Conservation (phyloP, 1,284 basidiomycete species). For the Leccinum subfulvum region DNA sequence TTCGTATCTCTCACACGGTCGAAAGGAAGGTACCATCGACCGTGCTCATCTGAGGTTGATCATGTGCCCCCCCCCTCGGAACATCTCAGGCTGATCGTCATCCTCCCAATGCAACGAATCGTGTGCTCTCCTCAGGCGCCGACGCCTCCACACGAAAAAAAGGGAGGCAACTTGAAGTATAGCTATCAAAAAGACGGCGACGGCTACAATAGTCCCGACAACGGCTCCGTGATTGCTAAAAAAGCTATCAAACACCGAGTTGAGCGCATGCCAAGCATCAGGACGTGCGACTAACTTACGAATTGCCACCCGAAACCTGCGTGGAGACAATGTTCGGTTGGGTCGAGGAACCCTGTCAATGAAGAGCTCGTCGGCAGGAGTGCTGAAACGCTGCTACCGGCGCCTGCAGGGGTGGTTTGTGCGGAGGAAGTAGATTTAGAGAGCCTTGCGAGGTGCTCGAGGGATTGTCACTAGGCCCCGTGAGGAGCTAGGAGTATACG, state of each 20-base stretch:
- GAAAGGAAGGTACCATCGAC: constrained; percentile 1
- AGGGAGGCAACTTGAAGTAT: constrained; percentile 29
- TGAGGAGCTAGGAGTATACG: not conserved
- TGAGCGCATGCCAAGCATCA: not conserved
- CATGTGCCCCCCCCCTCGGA: constrained; percentile 19
- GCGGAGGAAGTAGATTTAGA: not conserved
- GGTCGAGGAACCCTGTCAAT: constrained; percentile 43
- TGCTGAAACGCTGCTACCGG: constrained; percentile 39
- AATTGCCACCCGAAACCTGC: constrained; percentile 31
- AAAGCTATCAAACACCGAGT: constrained; percentile 41
- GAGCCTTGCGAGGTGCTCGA: not conserved
- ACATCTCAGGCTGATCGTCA: constrained; percentile 28
- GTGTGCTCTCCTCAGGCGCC: constrained; percentile 35
- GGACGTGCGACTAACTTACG: constrained; percentile 19
- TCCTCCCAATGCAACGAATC: constrained; percentile 35
- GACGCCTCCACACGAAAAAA: constrained; percentile 42
- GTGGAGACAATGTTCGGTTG: constrained; percentile 42
- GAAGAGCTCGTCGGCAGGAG: constrained; percentile 39
- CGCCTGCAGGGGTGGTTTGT: not conserved
- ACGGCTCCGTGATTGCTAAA: constrained; percentile 54
- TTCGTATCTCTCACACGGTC: constrained; percentile 1
- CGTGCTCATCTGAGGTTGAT: constrained; percentile 17
- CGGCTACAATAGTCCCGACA: constrained; percentile 54
- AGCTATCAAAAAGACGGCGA: constrained; percentile 44
- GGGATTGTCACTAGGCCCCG: not conserved